These are phyloP conservation scores for Orobanche coerulescens DNA, from an alignment of 257 asterid species.

Conservation along the genomic window DNA sequence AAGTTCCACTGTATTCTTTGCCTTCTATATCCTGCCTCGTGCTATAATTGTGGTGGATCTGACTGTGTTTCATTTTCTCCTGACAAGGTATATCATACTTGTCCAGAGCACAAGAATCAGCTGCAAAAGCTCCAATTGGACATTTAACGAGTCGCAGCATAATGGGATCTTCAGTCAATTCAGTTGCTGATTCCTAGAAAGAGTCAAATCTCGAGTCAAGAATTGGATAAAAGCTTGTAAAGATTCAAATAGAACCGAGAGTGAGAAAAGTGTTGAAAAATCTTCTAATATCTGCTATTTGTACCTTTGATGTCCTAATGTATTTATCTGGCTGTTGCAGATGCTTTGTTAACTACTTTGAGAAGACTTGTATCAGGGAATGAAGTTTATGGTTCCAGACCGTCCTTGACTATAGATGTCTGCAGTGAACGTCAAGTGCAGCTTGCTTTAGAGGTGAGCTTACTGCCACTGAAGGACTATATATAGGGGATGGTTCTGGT, in stretches of 20 bases:
- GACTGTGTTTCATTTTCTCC: slow-evolving; percentile 20
- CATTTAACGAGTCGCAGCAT: slow-evolving; percentile 23
- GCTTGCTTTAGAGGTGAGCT: slow-evolving; percentile 57
- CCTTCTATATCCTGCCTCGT: background rate
- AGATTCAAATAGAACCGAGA: slow-evolving; percentile 45
- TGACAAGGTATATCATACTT: slow-evolving; percentile 79
- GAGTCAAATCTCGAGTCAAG: slow-evolving; percentile 68
- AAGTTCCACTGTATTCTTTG: too few relatives aligned
- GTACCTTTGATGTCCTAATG: slow-evolving; percentile 9
- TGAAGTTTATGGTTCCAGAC: slow-evolving; percentile 69
- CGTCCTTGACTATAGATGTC: slow-evolving; percentile 66
- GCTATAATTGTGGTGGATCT: slow-evolving; percentile 10
- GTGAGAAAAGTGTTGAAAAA: slow-evolving; percentile 34
- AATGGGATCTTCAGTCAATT: slow-evolving; percentile 34
- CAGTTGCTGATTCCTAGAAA: slow-evolving; percentile 77
- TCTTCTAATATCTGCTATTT: slow-evolving; percentile 1
- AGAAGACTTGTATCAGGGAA: slow-evolving; percentile 56
- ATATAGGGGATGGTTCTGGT: too few relatives aligned
- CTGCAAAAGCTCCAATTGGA: slow-evolving; percentile 40
- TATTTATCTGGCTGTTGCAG: slow-evolving; percentile 34
- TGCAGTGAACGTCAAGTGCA: slow-evolving; percentile 83
- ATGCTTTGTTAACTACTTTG: slow-evolving; percentile 54
- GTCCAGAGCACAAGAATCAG: slow-evolving; percentile 82
- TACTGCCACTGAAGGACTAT: slow-evolving; percentile 16
- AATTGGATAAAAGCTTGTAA: slow-evolving; percentile 57